Base-by-base conservation (phyloP, 2,329 filamentous ascomycete species). In the Catunica adiposa region DNA sequence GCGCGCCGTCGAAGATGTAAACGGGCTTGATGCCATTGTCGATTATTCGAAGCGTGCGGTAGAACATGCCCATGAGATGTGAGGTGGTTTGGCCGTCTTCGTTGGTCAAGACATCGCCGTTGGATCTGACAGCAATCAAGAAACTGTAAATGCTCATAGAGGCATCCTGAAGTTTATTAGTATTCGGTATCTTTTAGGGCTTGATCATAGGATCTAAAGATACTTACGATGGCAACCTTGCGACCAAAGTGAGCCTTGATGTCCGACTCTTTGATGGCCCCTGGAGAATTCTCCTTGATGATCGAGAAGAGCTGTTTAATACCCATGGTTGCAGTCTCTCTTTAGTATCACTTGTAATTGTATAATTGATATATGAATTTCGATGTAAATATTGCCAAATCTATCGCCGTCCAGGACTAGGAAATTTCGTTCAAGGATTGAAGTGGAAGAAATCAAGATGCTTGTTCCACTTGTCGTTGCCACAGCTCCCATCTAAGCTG, bases 101-200 rank as follows among this genome's bases (percentile, higher is more conserved):
- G 69, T 84, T 94, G 78, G 83, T 97, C 63, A 98, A 83, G 70
- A 96, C 89, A 68, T 98, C 88, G 63, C 92, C 92, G 63, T 95
- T 89, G 64, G 89, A 96, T 63, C 92, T 89, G 56, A 98, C 92
- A 52, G 92, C 92, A 67, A 98, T 92, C 59, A 98, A 80, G 74
- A 98, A 98, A 70, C 87, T 94, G 77, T 98, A 98, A 65, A 98
- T 89, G 71, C 87, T 94, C 92, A 98, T 98, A 51, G 92, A 98
- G 75, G 77, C 77, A 73, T 81, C 78, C 77, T 81, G 58, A 9
- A n/a, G 20, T 8, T 8, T n/a, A 17, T 4, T 17, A 3, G 40
- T 44, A 5, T 5, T 17, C 8, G n/a, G 23, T 29, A 25, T 37
- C 22, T 51, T 44, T 34, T 34, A 31, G 5, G 26, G 17, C 7